Evolutionary conservation across 805 yeast genomes (phyloP), one percentile per base, ranked within the genome.

Genomic region (Brettanomyces nanus): DNA sequence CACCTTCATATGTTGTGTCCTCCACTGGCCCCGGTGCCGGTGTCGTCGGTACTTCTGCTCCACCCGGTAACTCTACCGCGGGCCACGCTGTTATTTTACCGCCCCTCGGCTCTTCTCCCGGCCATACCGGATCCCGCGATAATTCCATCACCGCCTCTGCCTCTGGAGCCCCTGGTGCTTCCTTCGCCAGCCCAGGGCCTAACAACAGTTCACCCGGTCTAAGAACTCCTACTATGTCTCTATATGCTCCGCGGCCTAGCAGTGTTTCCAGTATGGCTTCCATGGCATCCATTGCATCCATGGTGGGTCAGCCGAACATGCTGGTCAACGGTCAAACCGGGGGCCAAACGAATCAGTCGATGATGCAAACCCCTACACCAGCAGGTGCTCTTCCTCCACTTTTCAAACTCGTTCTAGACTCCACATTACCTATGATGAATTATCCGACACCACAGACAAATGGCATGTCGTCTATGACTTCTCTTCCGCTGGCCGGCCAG

Each of bases 391-490:
- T 52, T 19, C 56, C 58, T 2, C 56, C 59, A 2, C 39, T 52
- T 3, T 50, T 49, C 40, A 52, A 47, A 40, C 40, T 53, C 17
- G 55, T 52, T 3, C 36, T 50, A 5, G 56, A 53, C 33, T 50
- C 55, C 9, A 41, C 54, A 3, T 35, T 48, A 14, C 57, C 57
- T 2, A 36, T 48, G 4, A 47, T 52, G 11, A 42, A 36, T 23
- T 46, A 45, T 28, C 40, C 18, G 29, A 18, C 30, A 5, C 27
- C 40, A 9, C 15, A 19, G 14, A n/a, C n/a, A n/a, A n/a, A n/a
- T n/a, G n/a, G n/a, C n/a, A n/a, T n/a, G n/a, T 26, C 17, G 19
- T 22, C 28, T 14, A 18, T 21, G 22, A 20, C 14, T 23, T 7
- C 11, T 14, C 21, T 9, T 31, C 23, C 7, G 10, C 14, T 19